phyloP scores from a whole-genome alignment of 1,284 basidiomycete genomes.

The Phaffia rhodozyma region DNA sequence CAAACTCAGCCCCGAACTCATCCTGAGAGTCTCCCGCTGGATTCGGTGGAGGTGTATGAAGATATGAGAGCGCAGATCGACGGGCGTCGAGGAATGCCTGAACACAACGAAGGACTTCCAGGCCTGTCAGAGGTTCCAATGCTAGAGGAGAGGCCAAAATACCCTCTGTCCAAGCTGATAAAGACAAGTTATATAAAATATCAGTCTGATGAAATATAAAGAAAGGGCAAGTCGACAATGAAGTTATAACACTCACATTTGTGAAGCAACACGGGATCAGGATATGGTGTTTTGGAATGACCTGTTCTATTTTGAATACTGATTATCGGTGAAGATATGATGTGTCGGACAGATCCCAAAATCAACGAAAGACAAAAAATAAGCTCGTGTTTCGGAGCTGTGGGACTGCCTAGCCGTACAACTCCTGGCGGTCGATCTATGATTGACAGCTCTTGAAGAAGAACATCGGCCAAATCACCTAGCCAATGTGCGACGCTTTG shows the following conservation, averaged over 20 bases:
- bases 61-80: constrained; percentile 23
- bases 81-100: constrained; percentile 51
- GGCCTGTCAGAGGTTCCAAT: constrained; percentile 42
- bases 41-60: constrained; percentile 36
- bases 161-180: constrained; percentile 50
- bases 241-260: constrained; percentile 41
- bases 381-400: constrained; percentile 27
- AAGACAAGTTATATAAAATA: neutral
- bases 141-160: constrained; percentile 46
- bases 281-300: constrained; percentile 40
- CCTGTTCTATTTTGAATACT: constrained; percentile 23
- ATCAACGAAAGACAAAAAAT: constrained; percentile 41
- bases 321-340: constrained; percentile 47
- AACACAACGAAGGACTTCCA: constrained; percentile 49
- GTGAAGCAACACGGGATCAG: constrained; percentile 52
- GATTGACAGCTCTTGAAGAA: constrained; percentile 48
- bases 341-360: constrained; percentile 49
- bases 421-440: neutral
- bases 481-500: constrained; percentile 55
- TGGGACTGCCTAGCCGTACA: constrained; percentile 21
- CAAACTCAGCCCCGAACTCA: constrained; percentile 20
- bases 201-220: neutral
- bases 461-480: constrained; percentile 46
- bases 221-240: neutral
- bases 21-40: constrained; percentile 19